Conservation (phyloP, 306 rosid genomes). For the Carpinus viminea region DNA sequence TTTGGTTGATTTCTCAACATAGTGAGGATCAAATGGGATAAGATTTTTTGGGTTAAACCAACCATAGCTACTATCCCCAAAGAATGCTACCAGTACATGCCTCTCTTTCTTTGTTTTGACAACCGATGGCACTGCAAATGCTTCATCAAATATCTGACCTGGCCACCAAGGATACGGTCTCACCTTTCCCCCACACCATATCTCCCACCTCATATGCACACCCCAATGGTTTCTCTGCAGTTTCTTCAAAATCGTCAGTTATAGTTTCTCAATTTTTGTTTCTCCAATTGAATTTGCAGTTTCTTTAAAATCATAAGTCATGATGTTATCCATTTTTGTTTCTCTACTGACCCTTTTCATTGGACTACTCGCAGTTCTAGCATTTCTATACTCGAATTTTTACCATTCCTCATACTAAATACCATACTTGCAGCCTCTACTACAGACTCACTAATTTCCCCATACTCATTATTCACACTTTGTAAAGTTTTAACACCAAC, state of each 20-base stretch:
- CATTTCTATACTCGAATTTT: not conserved
- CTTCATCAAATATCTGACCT: constrained; percentile 15
- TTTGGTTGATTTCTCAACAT: constrained; percentile 14
- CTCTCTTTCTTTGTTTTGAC: constrained; percentile 15
- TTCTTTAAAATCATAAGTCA: too few species aligned
- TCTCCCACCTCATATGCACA: constrained; percentile 23
- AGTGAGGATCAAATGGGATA: constrained; percentile 20
- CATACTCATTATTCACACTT: not conserved
- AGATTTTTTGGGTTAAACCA: constrained; percentile 14
- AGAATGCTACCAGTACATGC: constrained; percentile 17
- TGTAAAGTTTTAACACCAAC: not conserved
- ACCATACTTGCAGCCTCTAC: constrained; percentile 1
- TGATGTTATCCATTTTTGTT: too few species aligned
- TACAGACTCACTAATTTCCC: not conserved
- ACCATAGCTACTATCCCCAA: constrained; percentile 20
- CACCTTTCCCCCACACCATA: constrained; percentile 27
- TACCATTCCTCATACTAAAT: not conserved
- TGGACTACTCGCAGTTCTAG: not conserved
- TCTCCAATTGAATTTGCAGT: not conserved
- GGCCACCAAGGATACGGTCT: constrained; percentile 18
- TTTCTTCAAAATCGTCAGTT: not conserved
- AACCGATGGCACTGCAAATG: constrained; percentile 3
- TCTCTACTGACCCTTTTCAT: not conserved
- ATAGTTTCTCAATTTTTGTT: too few species aligned
- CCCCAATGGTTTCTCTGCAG: not conserved